phyloP scores from a whole-genome alignment of 2,329 filamentous ascomycete species.

The Fusarium nematophilum region DNA sequence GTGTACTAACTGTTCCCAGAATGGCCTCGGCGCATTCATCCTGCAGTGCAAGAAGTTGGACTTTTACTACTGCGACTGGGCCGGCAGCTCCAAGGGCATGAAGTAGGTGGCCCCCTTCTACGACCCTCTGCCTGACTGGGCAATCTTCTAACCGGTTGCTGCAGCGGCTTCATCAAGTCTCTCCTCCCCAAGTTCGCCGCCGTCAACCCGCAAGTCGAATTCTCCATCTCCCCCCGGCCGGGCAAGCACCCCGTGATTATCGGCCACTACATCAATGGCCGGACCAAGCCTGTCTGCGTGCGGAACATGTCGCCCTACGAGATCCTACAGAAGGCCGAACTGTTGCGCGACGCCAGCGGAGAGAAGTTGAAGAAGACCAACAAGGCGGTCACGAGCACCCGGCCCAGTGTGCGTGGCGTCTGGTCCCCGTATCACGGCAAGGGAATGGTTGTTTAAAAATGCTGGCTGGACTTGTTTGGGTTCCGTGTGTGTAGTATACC shows the following conservation, averaged over 20 bases:
- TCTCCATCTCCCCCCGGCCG: conserved; percentile 91
- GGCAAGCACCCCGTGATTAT: conserved; percentile 88
- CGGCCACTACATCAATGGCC: conserved; percentile 93
- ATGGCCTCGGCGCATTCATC: conserved; percentile 96
- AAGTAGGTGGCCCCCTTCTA: conserved; percentile 68
- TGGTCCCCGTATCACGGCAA: conserved; percentile 78
- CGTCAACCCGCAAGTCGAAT: conserved; percentile 88
- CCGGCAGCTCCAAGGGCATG: conserved; percentile 93
- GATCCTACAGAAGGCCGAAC: conserved; percentile 81
- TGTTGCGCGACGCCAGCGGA: conserved; percentile 79
- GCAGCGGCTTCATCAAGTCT: conserved; percentile 83
- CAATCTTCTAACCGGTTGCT: conserved; percentile 40
- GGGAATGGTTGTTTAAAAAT: conserved; percentile 62
- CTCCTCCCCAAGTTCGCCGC: conserved; percentile 81
- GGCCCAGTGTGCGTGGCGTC: conserved; percentile 74
- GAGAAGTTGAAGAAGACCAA: conserved; percentile 75
- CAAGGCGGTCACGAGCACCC: conserved; percentile 73
- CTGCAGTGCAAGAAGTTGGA: conserved; percentile 96
- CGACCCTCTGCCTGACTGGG: background rate
- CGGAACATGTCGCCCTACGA: conserved; percentile 84
- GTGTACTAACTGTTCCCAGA: conserved; percentile 64
- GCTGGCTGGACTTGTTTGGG: conserved; percentile 1
- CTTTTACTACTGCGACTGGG: conserved; percentile 97
- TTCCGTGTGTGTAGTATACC: conserved; percentile 44
- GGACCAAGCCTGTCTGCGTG: conserved; percentile 87